phyloP scores from a whole-genome alignment of 2,329 filamentous ascomycete species.

The Talaromyces sp. region DNA sequence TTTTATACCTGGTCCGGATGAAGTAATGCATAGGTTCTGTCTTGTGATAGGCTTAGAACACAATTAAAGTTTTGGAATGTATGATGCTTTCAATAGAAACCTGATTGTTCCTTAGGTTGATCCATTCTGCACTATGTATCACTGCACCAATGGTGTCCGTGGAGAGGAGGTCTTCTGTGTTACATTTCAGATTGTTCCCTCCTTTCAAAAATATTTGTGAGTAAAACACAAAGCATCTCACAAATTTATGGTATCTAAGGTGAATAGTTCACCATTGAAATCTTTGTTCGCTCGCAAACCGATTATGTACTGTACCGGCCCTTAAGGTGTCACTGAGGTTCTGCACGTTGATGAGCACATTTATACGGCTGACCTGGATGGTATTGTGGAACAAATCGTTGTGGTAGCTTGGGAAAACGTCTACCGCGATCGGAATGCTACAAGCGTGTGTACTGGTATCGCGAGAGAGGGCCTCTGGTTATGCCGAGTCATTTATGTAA shows the following conservation, averaged over 20 bases:
- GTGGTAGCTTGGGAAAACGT: not conserved
- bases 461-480: not conserved
- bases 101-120: not conserved
- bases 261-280: not conserved
- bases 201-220: no score
- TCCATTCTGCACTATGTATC: not conserved
- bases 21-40: not conserved
- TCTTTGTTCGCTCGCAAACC: not conserved
- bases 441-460: not conserved
- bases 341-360: not conserved
- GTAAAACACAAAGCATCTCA: no score
- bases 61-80: not conserved
- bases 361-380: not conserved
- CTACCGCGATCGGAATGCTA: not conserved
- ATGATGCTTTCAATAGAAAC: not conserved
- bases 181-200: no score
- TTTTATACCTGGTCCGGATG: not conserved
- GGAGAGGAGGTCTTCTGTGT: no score
- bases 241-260: not conserved
- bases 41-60: not conserved
- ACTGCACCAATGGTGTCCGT: not conserved
- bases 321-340: not conserved
- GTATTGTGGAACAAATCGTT: not conserved
- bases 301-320: not conserved
- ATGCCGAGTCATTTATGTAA: not conserved